Base-by-base conservation (phyloP, 306 rosid species). In the Vachellia pachyceras region DNA sequence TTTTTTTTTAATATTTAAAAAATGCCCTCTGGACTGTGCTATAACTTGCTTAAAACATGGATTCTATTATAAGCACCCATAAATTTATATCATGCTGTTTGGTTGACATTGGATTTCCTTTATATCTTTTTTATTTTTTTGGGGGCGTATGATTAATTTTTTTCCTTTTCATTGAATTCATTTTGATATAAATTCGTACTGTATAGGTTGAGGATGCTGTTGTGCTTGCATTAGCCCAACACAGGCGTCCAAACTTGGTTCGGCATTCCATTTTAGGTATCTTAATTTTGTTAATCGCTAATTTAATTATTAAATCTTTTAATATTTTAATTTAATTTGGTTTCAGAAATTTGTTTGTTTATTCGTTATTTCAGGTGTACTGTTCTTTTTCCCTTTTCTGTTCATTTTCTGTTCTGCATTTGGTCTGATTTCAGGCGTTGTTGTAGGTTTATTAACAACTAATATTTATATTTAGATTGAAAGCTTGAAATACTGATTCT, bases 121-220 rank as follows among this genome's bases (percentile, higher is more conserved):
- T 35, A 10, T 67, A 47, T 73, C 41, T 47, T 47, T 73, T 40
- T 37, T 39, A 50, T 10, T 41, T 47, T 47, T 60, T 50, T 10
- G 12, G 36, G 36, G 11, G 41, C 35, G 74, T 29, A 52, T 17
- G 47, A 23, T 61, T 69, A 10, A 13, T 66, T 15, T n/a, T 29
- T 41, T 72, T 3, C 66, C 13, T 55, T 36, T 55, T 73, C 35
- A 41, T 46, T 78, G 44, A 77, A 35, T 61, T 71, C 66, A 55
- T 69, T 61, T 72, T 64, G n/a, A 6, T 40, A 72, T 20, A 44
- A 42, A 65, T 33, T 11, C 61, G 35, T 68, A 42, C 80, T 80
- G 79, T 70, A 29, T 29, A 93, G 99, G 97, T 96, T 82, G 99
- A 96, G 90, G 97, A 96, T 87, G 98, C 98, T 67, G 89, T 92